Evolutionary conservation across 805 yeast species (phyloP).

Genomic region (Vanderwaltozyma yarrowii): DNA sequence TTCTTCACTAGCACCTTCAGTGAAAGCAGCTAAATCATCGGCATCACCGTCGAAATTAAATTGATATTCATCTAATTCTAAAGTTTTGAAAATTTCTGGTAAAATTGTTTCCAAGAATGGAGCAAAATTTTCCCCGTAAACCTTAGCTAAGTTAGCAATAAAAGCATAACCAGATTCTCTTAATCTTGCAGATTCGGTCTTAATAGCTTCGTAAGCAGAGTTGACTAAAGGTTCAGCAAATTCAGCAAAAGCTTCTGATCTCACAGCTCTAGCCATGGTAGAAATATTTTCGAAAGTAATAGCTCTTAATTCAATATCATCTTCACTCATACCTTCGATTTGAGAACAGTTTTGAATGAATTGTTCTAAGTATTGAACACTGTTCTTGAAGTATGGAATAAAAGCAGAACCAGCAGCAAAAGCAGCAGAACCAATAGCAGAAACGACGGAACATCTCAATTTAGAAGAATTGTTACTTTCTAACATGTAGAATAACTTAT

Average conservation of each 20-base stretch:
- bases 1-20: slow-evolving; percentile 45
- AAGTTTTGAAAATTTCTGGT: slow-evolving; percentile 74
- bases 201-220: slow-evolving; percentile 73
- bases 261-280: slow-evolving; percentile 94
- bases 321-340: slow-evolving; percentile 73
- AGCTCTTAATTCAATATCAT: slow-evolving; percentile 85
- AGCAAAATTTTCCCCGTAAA: slow-evolving; percentile 82
- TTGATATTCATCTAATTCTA: slow-evolving; percentile 79
- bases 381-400: slow-evolving; percentile 73
- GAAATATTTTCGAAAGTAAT: slow-evolving; percentile 88
- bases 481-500: slow-evolving; percentile 76
- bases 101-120: slow-evolving; percentile 74
- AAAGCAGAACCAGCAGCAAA: slow-evolving; percentile 87
- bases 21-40: slow-evolving; percentile 34
- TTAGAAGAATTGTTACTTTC: slow-evolving; percentile 62
- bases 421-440: slow-evolving; percentile 96
- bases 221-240: slow-evolving; percentile 82
- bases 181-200: slow-evolving; percentile 69
- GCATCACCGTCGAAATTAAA: slow-evolving; percentile 48
- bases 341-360: slow-evolving; percentile 60
- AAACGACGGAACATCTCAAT: slow-evolving; percentile 70
- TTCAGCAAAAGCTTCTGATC: slow-evolving; percentile 76
- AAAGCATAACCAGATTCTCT: slow-evolving; percentile 94
- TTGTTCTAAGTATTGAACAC: slow-evolving; percentile 73
- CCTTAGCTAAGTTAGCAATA: slow-evolving; percentile 88